Evolutionary conservation across 352 stramenopile species (phyloP).

Genomic region (Phytophthora colocasiae): DNA sequence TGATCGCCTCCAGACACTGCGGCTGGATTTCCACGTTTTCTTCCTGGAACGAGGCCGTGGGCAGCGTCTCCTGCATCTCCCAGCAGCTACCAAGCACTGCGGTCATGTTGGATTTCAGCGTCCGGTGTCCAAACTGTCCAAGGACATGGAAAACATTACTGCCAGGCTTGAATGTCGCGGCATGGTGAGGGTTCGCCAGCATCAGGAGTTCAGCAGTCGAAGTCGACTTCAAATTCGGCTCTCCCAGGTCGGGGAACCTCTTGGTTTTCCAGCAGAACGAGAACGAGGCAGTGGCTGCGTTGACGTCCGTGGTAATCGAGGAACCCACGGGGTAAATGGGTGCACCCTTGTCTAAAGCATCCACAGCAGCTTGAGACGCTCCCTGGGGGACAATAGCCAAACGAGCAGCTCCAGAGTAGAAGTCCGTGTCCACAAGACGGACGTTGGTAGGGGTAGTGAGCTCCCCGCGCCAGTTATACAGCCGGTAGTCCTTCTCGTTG

Average conservation of each 20-base stretch:
- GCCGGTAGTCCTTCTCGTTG: conserved; percentile 69
- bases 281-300: conserved; percentile 33
- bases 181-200: conserved; percentile 81
- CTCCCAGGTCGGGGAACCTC: conserved; percentile 40
- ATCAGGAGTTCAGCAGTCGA: conserved; percentile 57
- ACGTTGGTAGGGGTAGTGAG: conserved; percentile 78
- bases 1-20: conserved; percentile 56
- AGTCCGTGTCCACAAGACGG: conserved; percentile 67
- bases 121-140: conserved; percentile 62
- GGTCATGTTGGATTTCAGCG: conserved; percentile 85
- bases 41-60: conserved; percentile 57
- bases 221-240: conserved; percentile 23
- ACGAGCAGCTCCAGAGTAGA: conserved; percentile 67
- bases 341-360: conserved; percentile 58
- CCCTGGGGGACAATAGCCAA: conserved; percentile 64
- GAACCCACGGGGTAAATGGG: conserved; percentile 61
- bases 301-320: conserved; percentile 49
- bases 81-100: conserved; percentile 69
- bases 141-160: conserved; percentile 52
- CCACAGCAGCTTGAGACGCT: conserved; percentile 24
- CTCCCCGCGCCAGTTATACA: conserved; percentile 72
- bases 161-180: conserved; percentile 46
- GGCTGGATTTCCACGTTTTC: conserved; percentile 39
- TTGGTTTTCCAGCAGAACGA: conserved; percentile 74
- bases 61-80: conserved; percentile 66